phyloP scores from a whole-genome alignment of 2,329 filamentous ascomycete species.

The Chaetomiaceae sp. region DNA sequence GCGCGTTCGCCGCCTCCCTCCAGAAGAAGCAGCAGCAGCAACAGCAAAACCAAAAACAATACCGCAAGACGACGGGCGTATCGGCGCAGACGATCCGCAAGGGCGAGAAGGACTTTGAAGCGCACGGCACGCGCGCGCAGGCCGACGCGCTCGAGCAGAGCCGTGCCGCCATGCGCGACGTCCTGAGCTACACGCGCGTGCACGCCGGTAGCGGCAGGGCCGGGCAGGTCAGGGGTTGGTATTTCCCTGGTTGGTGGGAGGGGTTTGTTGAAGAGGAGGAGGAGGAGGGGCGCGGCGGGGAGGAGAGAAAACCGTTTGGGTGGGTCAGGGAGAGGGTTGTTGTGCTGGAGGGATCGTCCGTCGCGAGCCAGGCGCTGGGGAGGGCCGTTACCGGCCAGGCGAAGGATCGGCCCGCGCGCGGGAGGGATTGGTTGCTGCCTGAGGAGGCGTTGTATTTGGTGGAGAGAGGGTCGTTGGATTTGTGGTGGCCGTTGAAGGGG shows the following conservation, averaged over 20 bases:
- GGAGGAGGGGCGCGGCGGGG: constrained; percentile 22
- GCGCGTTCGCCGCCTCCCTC: constrained; percentile 52
- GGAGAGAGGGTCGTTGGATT: constrained; percentile 80
- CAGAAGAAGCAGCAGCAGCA: too few species aligned
- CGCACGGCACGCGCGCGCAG: constrained; percentile 81
- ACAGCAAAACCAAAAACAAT: constrained; percentile 33
- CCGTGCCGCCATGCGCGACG: constrained; percentile 82
- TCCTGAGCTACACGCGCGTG: constrained; percentile 69
- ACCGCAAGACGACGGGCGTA: constrained; percentile 43
- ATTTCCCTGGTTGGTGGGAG: constrained; percentile 59
- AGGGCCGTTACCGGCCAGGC: constrained; percentile 51
- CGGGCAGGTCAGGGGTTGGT: constrained; percentile 60
- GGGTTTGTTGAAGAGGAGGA: constrained; percentile 25
- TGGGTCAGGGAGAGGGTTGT: constrained; percentile 51
- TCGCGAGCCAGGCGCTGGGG: constrained; percentile 66
- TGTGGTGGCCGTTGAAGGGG: constrained; percentile 69
- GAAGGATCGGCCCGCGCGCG: constrained; percentile 50
- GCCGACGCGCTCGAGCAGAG: constrained; percentile 73
- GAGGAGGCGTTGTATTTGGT: constrained; percentile 89
- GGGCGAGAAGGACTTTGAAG: constrained; percentile 96
- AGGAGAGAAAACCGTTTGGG: constrained; percentile 23
- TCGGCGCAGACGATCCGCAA: constrained; percentile 70
- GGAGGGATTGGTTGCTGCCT: constrained; percentile 76
- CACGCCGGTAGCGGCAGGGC: constrained; percentile 53
- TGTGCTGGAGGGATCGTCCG: constrained; percentile 62